Evolutionary conservation across 78 protist genomes (phyloP).

Genomic region (Reticulomyxa filosa): DNA sequence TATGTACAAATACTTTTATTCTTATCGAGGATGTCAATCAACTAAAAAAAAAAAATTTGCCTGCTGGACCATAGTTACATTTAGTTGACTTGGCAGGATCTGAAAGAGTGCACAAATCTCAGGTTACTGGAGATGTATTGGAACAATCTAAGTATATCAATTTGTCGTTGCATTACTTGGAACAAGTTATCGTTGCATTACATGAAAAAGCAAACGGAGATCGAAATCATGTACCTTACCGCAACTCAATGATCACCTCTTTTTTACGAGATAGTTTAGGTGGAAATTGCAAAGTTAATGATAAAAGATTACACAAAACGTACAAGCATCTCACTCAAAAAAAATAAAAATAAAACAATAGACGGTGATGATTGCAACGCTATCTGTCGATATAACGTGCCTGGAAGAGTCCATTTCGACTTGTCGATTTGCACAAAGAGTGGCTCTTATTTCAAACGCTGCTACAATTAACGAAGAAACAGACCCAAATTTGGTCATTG

Average conservation of each 20-base stretch:
- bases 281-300: too few relatives aligned
- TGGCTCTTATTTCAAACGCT: too few relatives aligned
- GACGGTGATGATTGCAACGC: too few relatives aligned
- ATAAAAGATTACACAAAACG: too few relatives aligned
- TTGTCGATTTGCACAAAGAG: too few relatives aligned
- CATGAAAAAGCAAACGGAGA: neutral
- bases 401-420: too few relatives aligned
- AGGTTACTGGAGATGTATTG: neutral
- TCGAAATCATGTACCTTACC: constrained; percentile 39
- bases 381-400: too few relatives aligned
- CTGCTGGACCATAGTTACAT: neutral
- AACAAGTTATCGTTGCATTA: constrained; percentile 13
- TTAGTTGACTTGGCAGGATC: constrained; percentile 25
- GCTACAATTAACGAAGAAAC: too few relatives aligned
- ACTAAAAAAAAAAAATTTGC: neutral
- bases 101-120: constrained; percentile 10
- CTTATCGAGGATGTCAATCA: neutral
- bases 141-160: constrained; percentile 36
- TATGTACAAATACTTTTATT: neutral
- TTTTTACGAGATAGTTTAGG: too few relatives aligned
- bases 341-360: too few relatives aligned
- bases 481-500: too few relatives aligned
- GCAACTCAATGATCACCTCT: constrained; percentile 45
- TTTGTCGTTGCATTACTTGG: constrained; percentile 35
- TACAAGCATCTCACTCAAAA: too few relatives aligned